Percentiles rank a stretch among this genome's conserved stretches.
These are phyloP conservation scores for Candida pini DNA, from an alignment of 805 yeast genomes.

Conservation along the genomic window DNA sequence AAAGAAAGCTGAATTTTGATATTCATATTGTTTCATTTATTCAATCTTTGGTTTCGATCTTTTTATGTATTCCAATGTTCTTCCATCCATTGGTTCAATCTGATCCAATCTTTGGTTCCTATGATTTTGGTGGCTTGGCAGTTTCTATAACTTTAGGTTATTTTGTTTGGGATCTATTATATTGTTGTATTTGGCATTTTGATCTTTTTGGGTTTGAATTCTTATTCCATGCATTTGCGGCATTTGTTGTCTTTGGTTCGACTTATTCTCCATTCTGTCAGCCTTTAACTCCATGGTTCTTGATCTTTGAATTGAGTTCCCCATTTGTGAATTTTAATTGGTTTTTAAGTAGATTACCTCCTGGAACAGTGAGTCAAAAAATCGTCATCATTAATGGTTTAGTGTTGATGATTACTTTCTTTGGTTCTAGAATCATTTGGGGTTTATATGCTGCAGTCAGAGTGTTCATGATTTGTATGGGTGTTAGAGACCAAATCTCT, in stretches of 20 bases:
- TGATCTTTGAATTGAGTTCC: conserved; percentile 82
- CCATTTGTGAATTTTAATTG: conserved; percentile 95
- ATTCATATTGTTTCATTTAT: conserved; percentile 87
- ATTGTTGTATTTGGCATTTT: conserved; percentile 56
- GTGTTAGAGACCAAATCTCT: conserved; percentile 38
- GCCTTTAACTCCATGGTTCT: conserved; percentile 77
- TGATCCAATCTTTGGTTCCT: conserved; percentile 60
- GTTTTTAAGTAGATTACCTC: conserved; percentile 77
- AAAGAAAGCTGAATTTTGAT: conserved; percentile 69
- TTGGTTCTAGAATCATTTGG: conserved; percentile 76
- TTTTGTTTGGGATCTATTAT: conserved; percentile 81
- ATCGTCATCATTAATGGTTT: conserved; percentile 66
- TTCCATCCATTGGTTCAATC: conserved; percentile 42
- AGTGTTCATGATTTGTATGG: conserved; percentile 42
- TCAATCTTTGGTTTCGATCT: conserved; percentile 66
- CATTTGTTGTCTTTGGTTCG: conserved; percentile 64
- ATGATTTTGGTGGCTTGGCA: conserved; percentile 72
- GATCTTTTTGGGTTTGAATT: conserved; percentile 76
- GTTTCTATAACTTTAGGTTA: conserved; percentile 75
- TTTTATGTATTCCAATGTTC: conserved; percentile 58
- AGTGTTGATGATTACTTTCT: conserved; percentile 61
- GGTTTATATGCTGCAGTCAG: conserved; percentile 72
- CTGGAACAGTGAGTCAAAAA: conserved; percentile 51
- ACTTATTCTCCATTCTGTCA: conserved; percentile 70
- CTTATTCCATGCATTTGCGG: conserved; percentile 76